Base-by-base conservation (phyloP, 805 yeast genomes). In the Saturnispora zaruensis region DNA sequence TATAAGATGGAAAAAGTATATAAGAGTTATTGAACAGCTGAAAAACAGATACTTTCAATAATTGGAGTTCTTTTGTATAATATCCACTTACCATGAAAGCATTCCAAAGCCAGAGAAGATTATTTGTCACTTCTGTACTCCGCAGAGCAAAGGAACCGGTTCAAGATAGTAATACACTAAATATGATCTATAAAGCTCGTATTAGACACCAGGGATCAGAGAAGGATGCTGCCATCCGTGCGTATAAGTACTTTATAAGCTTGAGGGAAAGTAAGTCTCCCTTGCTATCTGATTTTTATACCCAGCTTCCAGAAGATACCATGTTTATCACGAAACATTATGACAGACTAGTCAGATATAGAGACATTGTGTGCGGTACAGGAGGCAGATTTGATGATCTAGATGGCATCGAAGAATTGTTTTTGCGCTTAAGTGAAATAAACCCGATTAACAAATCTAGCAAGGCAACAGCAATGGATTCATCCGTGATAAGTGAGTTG, bases 221-320 rank as follows among this genome's bases (percentile, higher is more conserved):
- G n/a, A 42, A 38, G n/a, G 63, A 64, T 49, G 49, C 60, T 2
- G 67, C 67, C 2, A 7, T 58, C 6, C 60, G 55, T 21, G 68
- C 68, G 3, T 63, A 61, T 23, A 38, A 52, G 9, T 55, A 57
- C 41, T 64, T 64, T 40, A 49, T 51, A 5, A 16, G 48, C 9
- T 41, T 58, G 18, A 48, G 38, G 9, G 47, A 53, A 8, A 38
- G 32, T 6, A 45, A 52, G 8, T 51, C 57, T 4, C 45, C 54
- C 3, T 44, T 56, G 14, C 28, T 56, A 21, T 38, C 57, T 3
- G 50, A 47, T 1, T 63, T 70, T 21, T 76, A 76, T 54, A 68
- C 63, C 33, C 81, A 76, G 54, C 57, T 76, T 18, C 81, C 81
- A 0, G 81, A 76, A 40, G 79, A 76, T 55, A 74, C 79, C 0